Evolutionary conservation across 331 rosid genomes (phyloP), one percentile per base, ranked within the genome.

Genomic region (Pyracantha coccinea): DNA sequence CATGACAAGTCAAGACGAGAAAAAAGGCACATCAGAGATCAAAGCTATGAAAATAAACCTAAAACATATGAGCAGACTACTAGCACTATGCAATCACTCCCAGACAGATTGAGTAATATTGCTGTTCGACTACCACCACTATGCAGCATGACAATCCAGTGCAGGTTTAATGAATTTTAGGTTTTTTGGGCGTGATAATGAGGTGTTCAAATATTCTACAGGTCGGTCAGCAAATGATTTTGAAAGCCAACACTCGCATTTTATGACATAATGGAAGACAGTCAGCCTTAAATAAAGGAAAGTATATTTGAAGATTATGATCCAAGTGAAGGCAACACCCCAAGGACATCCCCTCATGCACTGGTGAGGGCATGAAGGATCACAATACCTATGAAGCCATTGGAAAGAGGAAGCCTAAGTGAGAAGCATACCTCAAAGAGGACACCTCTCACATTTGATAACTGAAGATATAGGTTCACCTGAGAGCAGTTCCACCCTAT

Each of bases 401-500:
- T 81, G 90, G 82, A 73, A 83, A 6, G 82, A 72, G 86, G 81
- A 78, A 82, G 79, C 95, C 92, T 73, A 79, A 83, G 92, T 88
- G 99, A 95, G 96, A 85, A 85, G 92, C 96, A 85, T 86, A 87
- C 91, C 97, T 90, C 93, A 86, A 79, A 85, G 91, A 89, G 95
- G 91, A 87, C 89, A 85, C 89, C 89, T 86, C 94, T 85, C 92
- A 90, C 92, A 86, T 86, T 85, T 83, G 88, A 78, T 76, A 85
- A 81, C 85, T 58, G 86, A 78, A 82, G 79, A 80, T 67, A 88
- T 78, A 81, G 84, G 82, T 81, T 88, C 87, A 83, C 84, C 92
- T 80, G 85, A 75, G 65, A 84, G 84, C 76, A 84, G 80, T 86
- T 91, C 89, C 91, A 83, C 81, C 89, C 86, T 83, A 78, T 65